Conservation (phyloP, 495 filamentous ascomycete species). For the Parmelia sp. region DNA sequence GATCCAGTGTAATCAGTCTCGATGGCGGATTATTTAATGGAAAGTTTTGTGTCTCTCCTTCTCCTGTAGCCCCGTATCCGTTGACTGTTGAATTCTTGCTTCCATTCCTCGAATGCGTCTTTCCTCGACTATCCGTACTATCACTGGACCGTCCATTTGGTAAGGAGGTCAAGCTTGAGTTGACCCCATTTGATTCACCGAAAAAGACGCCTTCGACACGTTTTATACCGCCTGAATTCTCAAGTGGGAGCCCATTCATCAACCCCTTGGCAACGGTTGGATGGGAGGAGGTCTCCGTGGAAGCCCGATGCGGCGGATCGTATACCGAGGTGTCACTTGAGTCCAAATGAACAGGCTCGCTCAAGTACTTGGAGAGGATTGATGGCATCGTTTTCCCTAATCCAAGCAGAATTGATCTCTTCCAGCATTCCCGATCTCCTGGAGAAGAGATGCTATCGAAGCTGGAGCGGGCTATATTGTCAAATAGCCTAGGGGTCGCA, state of each 20-base stretch:
- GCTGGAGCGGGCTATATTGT: neutral
- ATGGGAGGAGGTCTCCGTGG: constrained; percentile 17
- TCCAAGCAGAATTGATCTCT: neutral
- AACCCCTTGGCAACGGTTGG: constrained; percentile 14
- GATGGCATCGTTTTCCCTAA: constrained; percentile 46
- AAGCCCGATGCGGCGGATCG: constrained; percentile 23
- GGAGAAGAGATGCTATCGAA: neutral
- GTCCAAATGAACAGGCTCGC: constrained; percentile 33
- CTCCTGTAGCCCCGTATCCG: constrained; percentile 33
- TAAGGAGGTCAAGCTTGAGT: constrained; percentile 34
- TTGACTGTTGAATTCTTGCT: constrained; percentile 48
- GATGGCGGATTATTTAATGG: constrained; percentile 30
- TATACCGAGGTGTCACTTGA: constrained; percentile 25
- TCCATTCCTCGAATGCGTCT: constrained; percentile 45
- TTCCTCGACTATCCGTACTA: constrained; percentile 46
- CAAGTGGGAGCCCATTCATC: constrained; percentile 10
- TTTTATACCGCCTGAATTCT: constrained; percentile 12
- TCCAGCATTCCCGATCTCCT: constrained; percentile 10
- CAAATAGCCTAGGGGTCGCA: neutral
- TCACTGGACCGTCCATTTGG: constrained; percentile 43
- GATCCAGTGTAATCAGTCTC: constrained; percentile 24
- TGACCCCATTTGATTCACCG: constrained; percentile 19
- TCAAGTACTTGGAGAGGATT: constrained; percentile 47
- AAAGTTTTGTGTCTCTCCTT: constrained; percentile 35
- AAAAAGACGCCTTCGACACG: constrained; percentile 21